Evolutionary conservation across 139 green algal species (phyloP).

Genomic region (Volvox reticuliferus): DNA sequence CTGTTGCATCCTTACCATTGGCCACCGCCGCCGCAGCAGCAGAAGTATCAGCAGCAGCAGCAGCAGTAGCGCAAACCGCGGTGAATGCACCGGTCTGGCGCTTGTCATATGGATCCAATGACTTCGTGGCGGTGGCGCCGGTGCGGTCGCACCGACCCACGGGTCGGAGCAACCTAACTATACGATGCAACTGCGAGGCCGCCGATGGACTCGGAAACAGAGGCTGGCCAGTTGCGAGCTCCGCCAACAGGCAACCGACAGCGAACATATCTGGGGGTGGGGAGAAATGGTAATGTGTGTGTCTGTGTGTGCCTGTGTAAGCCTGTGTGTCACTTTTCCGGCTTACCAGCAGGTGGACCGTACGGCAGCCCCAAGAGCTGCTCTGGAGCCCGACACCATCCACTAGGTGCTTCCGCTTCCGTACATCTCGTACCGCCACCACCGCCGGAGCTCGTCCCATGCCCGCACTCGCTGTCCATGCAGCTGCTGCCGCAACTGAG

Average conservation of each 20-base stretch:
- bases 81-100: too few relatives aligned
- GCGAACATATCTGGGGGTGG: constrained; percentile 2
- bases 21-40: neutral
- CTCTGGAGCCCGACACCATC: constrained; percentile 11
- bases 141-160: neutral
- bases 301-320: too few relatives aligned
- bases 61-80: neutral
- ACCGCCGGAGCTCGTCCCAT: neutral
- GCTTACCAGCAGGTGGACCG: neutral
- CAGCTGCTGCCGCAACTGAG: neutral
- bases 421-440: neutral
- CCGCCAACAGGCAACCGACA: constrained; percentile 14
- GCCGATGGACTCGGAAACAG: neutral
- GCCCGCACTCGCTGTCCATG: neutral
- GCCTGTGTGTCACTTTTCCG: too few relatives aligned
- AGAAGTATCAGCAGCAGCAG: neutral
- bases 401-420: neutral
- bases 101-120: neutral
- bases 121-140: neutral
- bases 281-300: neutral
- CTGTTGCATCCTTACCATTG: neutral
- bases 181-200: neutral
- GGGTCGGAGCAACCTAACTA: neutral
- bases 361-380: neutral
- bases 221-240: constrained; percentile 11